Evolutionary conservation across 495 filamentous ascomycete genomes (phyloP), one percentile per base, ranked within the genome.

Genomic region (Hypoxylon lienhwacheense): DNA sequence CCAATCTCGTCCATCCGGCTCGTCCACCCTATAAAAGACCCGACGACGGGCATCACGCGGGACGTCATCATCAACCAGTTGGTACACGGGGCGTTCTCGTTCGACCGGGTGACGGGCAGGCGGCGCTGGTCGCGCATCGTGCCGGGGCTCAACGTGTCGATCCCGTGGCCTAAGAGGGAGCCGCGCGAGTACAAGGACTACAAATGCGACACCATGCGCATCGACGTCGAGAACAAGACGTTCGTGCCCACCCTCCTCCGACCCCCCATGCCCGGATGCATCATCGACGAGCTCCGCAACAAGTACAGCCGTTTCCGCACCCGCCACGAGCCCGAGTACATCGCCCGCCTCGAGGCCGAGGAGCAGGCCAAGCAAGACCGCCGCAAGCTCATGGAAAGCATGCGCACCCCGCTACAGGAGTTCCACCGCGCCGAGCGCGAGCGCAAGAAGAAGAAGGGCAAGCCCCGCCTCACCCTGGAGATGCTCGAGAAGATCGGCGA

Each of bases 201-300:
- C 55, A 66, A 73, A 0, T 66, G 24, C 63, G 92, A 96, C 72
- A 96, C 91, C 1, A 66, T 85, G 31, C 84, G 88, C 41, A 80
- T 84, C 66, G 81, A 87, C 45, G 87, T 89, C 46, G 89, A 95
- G 54, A 77, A 81, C 11, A 73, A 67, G 44, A 92, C 88, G 6
- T 97, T 85, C 72, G 70, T 82, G 7, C 91, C 91, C 0, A 87
- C 85, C 10, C 70, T 97, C 8, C 72, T 88, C 2, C 67, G 75
- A 8, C 77, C 87, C 12, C 92, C 92, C n/a, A 87, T 97, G 77
- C 90, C 93, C 19, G 68, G 73, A 35, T 74, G 66, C 19, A 81
- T 97, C 24, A 79, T 97, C 56, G 88, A 97, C 67, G 92, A 97
- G 76, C 76, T 97, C 66, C 79, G 93, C 54, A 86, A 86, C 72